Conservation (phyloP, 345 rosid genomes). For the Ricinus communis region DNA sequence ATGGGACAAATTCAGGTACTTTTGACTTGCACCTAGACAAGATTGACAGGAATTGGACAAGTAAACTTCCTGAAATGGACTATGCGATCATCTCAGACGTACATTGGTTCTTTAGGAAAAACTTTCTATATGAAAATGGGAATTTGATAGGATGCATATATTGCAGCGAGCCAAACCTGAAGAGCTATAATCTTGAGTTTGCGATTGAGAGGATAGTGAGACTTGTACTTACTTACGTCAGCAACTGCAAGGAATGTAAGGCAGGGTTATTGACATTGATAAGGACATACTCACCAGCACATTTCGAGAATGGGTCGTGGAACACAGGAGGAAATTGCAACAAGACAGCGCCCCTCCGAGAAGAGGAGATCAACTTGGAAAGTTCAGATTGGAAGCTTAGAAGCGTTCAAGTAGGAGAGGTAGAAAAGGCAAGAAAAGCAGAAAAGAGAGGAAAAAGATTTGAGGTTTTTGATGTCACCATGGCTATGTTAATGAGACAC, state of each 20-base stretch:
- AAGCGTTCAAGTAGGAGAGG: slow-evolving; percentile 49
- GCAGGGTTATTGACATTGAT: slow-evolving; percentile 38
- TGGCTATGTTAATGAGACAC: slow-evolving; percentile 72
- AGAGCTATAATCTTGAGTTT: slow-evolving; percentile 36
- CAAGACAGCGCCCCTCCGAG: slow-evolving; percentile 50
- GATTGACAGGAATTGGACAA: slow-evolving; percentile 55
- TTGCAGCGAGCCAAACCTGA: slow-evolving; percentile 52
- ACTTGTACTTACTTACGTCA: slow-evolving; percentile 43
- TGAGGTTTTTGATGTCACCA: slow-evolving; percentile 61
- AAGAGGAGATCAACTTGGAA: slow-evolving; percentile 21
- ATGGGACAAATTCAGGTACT: slow-evolving; percentile 45
- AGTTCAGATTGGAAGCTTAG: slow-evolving; percentile 50
- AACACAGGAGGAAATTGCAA: slow-evolving; percentile 67
- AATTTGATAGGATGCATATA: slow-evolving; percentile 56
- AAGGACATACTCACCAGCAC: slow-evolving; percentile 84
- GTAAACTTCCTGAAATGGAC: slow-evolving; percentile 43
- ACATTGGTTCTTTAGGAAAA: slow-evolving; percentile 77
- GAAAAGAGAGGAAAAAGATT: slow-evolving; percentile 38
- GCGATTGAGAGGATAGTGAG: slow-evolving; percentile 32
- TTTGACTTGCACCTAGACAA: slow-evolving; percentile 45
- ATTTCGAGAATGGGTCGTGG: slow-evolving; percentile 85
- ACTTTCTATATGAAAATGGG: slow-evolving; percentile 44
- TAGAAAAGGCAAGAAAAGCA: slow-evolving; percentile 27
- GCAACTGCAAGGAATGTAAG: slow-evolving; percentile 36
- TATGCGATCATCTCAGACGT: slow-evolving; percentile 57